Base-by-base conservation (phyloP, 2,329 filamentous ascomycete species). In the Fusarium torulosum region DNA sequence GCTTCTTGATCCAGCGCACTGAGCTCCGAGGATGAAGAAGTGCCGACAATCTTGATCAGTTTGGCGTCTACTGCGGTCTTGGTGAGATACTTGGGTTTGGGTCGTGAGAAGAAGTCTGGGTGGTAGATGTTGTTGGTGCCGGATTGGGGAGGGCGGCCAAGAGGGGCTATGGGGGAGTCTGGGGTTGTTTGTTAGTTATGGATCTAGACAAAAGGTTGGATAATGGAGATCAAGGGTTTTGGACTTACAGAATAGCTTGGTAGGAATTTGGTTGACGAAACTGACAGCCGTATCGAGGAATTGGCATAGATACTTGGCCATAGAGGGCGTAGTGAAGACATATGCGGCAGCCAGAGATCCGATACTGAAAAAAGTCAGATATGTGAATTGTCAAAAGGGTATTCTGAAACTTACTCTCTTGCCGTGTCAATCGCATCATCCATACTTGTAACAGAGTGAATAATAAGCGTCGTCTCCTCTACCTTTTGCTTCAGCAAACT, bases 371-470 rank as follows among this genome's bases (percentile, higher is more conserved):
- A 38, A 14, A 0, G 40, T 45, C 23, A 58, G 50, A 20, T 23
- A 4, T 23, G 21, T 9, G 1, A 19, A 2, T 20, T 8, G 4
- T 23, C 21, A 25, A 19, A 2, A 0, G 9, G 2, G 10, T 4
- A 7, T 6, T 3, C 0, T 4, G n/a, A 5, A 6, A 20, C 54
- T 7, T 44, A 67, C 65, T 52, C 52, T 25, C 33, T 47, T 0
- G 65, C 53, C 0, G 41, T 17, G 3, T 68, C 66, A 1, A 68
- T 69, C 1, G 65, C 66, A 17, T 69, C 65, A 0, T 68, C 66
- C 66, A 68, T 68, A 7, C 66, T 68, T 0, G 60, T 69, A 7
- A 68, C 66, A 3, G 65, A 50, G 27, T 68, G 66, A 3, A 69
- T 41, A 11, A 66, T 33, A 4, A 68, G 44, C 7, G 46, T 66